A percentile compares a stretch with the other conserved stretches of the same genome.
Conservation (phyloP, 257 asterid genomes). For the Salvia hispanica region DNA sequence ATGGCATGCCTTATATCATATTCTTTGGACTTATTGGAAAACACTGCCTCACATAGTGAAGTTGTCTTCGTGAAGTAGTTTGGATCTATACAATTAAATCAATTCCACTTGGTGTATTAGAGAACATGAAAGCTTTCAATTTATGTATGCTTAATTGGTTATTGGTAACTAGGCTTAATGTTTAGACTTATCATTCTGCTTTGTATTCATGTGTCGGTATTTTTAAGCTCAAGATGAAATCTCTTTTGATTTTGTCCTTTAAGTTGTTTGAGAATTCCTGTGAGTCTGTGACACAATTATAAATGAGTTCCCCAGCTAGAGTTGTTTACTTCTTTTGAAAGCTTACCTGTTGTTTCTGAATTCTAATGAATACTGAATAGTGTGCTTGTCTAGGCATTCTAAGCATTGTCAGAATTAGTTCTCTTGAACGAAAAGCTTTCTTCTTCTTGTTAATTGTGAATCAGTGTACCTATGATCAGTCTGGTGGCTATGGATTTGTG, state of each 20-base stretch:
- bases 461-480: constrained; percentile 64
- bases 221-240: constrained; percentile 8
- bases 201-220: background rate
- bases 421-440: constrained; percentile 30
- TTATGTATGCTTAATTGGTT: constrained; percentile 30
- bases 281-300: too few species aligned
- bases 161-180: constrained; percentile 22
- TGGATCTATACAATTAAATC: constrained; percentile 26
- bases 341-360: constrained; percentile 7
- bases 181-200: constrained; percentile 4
- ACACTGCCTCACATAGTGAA: constrained; percentile 50
- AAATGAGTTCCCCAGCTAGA: too few species aligned
- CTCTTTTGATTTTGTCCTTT: background rate
- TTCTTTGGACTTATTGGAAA: constrained; percentile 52
- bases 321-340: background rate
- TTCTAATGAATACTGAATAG: constrained; percentile 14
- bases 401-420: constrained; percentile 15
- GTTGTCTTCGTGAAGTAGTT: constrained; percentile 25
- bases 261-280: background rate
- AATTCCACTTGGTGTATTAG: constrained; percentile 29
- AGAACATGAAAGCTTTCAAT: constrained; percentile 29
- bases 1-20: constrained; percentile 64
- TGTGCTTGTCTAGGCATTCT: constrained; percentile 2
- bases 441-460: constrained; percentile 7
- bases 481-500: constrained; percentile 67